A percentile compares a stretch with the other conserved stretches of the same genome.
These are phyloP conservation scores for Heritiera fomes DNA, from an alignment of 345 rosid genomes.

Conservation along the genomic window DNA sequence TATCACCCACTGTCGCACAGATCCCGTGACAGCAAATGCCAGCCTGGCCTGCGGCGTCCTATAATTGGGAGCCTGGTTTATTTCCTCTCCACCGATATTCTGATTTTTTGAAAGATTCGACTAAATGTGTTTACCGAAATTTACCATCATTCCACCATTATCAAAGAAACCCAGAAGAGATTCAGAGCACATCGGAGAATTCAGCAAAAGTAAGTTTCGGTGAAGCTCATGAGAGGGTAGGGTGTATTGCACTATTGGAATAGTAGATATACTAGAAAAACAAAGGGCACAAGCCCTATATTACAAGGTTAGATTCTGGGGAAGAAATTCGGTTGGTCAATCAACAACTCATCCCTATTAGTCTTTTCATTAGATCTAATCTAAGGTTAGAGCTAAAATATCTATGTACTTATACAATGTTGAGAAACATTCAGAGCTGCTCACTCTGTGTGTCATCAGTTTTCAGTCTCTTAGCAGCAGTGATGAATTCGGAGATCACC, in stretches of 20 bases:
- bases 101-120: not conserved
- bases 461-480: constrained; percentile 22
- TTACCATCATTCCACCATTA: not conserved
- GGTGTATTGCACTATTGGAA: not conserved
- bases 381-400: constrained; percentile 51
- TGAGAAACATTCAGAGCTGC: constrained; percentile 18
- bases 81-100: not conserved
- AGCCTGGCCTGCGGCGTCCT: constrained; percentile 12
- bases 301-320: constrained; percentile 37
- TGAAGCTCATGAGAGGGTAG: not conserved
- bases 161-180: not conserved
- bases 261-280: not conserved
- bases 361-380: constrained; percentile 35
- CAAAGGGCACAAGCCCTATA: not conserved
- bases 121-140: not conserved
- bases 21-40: constrained; percentile 21
- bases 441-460: constrained; percentile 16
- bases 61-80: not conserved
- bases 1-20: constrained; percentile 2
- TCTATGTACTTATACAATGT: constrained; percentile 35
- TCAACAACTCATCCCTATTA: constrained; percentile 24
- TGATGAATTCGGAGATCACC: constrained; percentile 20
- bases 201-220: not conserved
- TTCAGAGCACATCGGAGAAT: not conserved
- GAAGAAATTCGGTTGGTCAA: constrained; percentile 13